These are phyloP conservation scores for Jimgerdemannia flammicorona DNA, from an alignment of 192 early-diverging fungal genomes.

Conservation along the genomic window DNA sequence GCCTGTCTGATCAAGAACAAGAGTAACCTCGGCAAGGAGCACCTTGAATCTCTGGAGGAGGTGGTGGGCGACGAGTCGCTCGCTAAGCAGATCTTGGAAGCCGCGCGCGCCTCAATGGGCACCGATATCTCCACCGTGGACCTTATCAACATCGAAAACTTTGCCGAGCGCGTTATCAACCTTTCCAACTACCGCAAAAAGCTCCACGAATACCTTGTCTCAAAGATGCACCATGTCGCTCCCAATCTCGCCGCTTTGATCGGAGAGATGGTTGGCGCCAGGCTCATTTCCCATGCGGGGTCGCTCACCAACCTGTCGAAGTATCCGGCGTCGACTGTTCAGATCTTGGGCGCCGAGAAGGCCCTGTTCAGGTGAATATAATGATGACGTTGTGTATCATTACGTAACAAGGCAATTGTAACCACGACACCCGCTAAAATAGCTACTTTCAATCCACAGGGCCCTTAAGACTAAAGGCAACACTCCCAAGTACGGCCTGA, in stretches of 20 bases:
- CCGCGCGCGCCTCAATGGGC: slow-evolving; percentile 95
- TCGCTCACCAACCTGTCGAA: slow-evolving; percentile 96
- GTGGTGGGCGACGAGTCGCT: slow-evolving; percentile 73
- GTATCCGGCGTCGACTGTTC: slow-evolving; percentile 95
- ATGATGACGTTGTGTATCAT: neutral
- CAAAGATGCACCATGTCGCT: slow-evolving; percentile 95
- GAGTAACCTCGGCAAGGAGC: slow-evolving; percentile 70
- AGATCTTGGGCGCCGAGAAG: slow-evolving; percentile 98
- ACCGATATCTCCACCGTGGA: slow-evolving; percentile 96
- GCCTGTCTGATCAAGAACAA: slow-evolving; percentile 94
- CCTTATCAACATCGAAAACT: slow-evolving; percentile 92
- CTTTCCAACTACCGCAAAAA: slow-evolving; percentile 93
- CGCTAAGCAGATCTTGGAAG: slow-evolving; percentile 88
- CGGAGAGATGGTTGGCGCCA: slow-evolving; percentile 95
- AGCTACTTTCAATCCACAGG: slow-evolving; percentile 12
- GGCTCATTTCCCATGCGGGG: slow-evolving; percentile 94
- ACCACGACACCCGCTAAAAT: neutral
- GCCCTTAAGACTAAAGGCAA: slow-evolving; percentile 96
- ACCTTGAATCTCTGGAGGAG: slow-evolving; percentile 74
- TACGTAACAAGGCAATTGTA: too few relatives aligned
- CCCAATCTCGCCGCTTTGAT: slow-evolving; percentile 95
- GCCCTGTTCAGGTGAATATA: slow-evolving; percentile 79
- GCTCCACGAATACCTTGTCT: slow-evolving; percentile 87
- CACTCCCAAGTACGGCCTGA: slow-evolving; percentile 97
- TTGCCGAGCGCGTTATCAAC: slow-evolving; percentile 87